Base-by-base conservation (phyloP, 495 filamentous ascomycete genomes). In the Penicillium tannophilum region DNA sequence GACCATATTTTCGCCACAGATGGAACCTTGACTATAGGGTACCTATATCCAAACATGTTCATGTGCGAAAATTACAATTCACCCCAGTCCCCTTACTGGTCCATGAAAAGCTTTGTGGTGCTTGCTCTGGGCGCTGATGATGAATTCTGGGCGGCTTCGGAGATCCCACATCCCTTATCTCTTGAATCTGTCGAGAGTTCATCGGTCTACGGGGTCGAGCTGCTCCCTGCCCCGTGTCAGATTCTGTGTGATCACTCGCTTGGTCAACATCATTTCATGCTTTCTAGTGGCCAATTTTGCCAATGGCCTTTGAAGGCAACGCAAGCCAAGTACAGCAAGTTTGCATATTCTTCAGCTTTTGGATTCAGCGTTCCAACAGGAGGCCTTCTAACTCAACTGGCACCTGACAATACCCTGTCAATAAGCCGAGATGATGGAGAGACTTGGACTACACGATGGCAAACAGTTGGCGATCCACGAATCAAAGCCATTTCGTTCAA, bases 41-140 rank as follows among this genome's bases (percentile, higher is more conserved):
- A 89, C 62, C 82, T 80, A 0, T 91, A 89, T 67, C 88, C 87
- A 12, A 90, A 89, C 66, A 88, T 86, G 81, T 90, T 87, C 71
- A 76, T 88, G 59, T 80, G 84, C n/a, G 86, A 91, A 74, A 87
- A 88, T 62, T 90, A 90, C 75, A 91, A 90, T 71, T 86, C 83
- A 24, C 87, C 88, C 0, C 86, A 80, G 16, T 82, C 71, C 4
- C 75, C 86, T 53, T 90, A 90, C 69, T 91, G 88, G 88, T 84
- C 84, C 43, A 88, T 88, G 72, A 76, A 90, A 51, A 81, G 84
- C 17, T 90, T 91, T 67, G 85, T 86, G 45, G 82, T 83, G 44
- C 79, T 90, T 1, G 86, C 86, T 6, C 78, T 89, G 4, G 82
- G 85, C 0, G 74, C 78, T 39, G 72, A 73, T 10, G 86, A 90